Base-by-base conservation (phyloP, 805 yeast genomes). In the Ogataea saltuana region DNA sequence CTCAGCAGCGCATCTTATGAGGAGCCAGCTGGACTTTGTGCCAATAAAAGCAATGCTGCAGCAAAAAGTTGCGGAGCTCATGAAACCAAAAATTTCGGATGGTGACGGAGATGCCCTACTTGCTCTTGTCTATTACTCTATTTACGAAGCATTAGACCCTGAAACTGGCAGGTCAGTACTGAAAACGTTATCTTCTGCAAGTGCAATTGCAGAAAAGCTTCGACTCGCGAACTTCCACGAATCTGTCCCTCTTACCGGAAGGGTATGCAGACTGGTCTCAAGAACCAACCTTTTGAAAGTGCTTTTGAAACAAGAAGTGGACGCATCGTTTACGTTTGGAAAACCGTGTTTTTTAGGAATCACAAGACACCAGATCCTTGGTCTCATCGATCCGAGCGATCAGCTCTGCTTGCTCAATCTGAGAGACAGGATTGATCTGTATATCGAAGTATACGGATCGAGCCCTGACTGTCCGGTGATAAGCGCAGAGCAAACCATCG, bases 1-100 rank as follows among this genome's bases (percentile, higher is more conserved):
- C 2, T 53, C 57, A 1, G 42, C 59, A 1, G 54, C 57, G 3
- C 57, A 53, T 20, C 41, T 54, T 19, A 46, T 47, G 55, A 29
- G 58, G 18, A 33, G 29, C 28, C 16, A 46, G 6, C 26, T 37
- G 1, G 56, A 54, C 17, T 54, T 52, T 43, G 47, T 40, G 6
- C 35, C 49, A 1, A 46, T 55, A 1, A 53, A 50, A 22, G n/a
- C 37, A 4, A 50, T 51, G 56, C 20, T 53, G 15, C 54, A 52
- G 19, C 50, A 44, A 25, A 46, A 48, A 16, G 54, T 46, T 3
- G 15, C 33, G 4, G 52, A 50, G 2, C 27, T 45, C 16, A 28
- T 53, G 39, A 48, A 41, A 30, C 20, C 29, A 4, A 47, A 40
- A 22, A 9, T 53, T 6, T 13, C 21, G 9, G 49, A 46, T n/a